phyloP scores from a whole-genome alignment of 2,329 filamentous ascomycete species.

The Chalaropsis thielavioides region DNA sequence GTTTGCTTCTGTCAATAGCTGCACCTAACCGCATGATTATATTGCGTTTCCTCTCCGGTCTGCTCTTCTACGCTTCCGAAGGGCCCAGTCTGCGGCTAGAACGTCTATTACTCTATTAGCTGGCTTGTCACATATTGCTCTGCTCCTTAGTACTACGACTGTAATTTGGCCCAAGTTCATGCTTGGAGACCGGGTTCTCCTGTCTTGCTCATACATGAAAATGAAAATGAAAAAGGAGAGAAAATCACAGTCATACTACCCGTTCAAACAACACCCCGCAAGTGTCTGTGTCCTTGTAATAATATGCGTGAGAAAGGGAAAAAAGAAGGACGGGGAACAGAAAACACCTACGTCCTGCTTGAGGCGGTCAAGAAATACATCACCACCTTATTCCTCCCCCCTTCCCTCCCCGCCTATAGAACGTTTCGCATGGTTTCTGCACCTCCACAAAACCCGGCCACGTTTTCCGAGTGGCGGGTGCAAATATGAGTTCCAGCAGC shows the following conservation, averaged over 20 bases:
- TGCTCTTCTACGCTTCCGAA: too few relatives aligned
- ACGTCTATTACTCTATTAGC: not conserved
- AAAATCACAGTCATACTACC: not conserved
- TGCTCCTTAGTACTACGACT: not conserved
- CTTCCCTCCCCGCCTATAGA: not conserved
- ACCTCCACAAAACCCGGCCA: not conserved
- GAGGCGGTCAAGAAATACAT: not conserved
- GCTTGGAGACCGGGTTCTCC: conserved; percentile 5
- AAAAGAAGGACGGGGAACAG: not conserved
- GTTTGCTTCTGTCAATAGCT: not conserved
- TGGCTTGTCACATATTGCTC: not conserved
- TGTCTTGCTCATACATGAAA: not conserved
- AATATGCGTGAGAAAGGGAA: not conserved
- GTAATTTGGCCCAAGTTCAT: conserved; percentile 5
- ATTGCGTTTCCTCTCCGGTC: too few relatives aligned
- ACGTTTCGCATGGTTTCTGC: not conserved
- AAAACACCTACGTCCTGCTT: not conserved
- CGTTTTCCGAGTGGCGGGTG: conserved; percentile 2
- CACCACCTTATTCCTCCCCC: not conserved
- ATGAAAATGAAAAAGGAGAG: not conserved
- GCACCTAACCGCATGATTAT: not conserved
- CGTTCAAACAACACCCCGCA: not conserved
- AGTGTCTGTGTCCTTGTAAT: not conserved
- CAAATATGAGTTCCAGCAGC: not conserved
- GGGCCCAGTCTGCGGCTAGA: not conserved